Base-by-base conservation (phyloP, 371 early-diverging fungal species). In the Mortierella sp. region DNA sequence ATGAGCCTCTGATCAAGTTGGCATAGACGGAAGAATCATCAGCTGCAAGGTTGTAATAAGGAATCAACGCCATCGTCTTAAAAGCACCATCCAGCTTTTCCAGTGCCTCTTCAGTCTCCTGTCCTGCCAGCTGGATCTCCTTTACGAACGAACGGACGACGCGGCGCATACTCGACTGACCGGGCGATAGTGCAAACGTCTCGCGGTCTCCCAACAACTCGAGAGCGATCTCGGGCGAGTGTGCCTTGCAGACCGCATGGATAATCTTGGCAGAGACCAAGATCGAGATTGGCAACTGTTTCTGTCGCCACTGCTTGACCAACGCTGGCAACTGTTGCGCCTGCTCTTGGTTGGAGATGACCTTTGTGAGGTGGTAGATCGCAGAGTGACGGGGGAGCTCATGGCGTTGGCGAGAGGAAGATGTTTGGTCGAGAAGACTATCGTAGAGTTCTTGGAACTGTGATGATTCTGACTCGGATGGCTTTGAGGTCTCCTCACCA, bases 231-330 rank as follows among this genome's bases (percentile, higher is more conserved):
- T 83, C 81, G 21, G 78, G 80, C 2, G 76, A 60, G 26, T 64
- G 65, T 11, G 68, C 70, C 39, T 56, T 64, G 60, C 80, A 78
- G 52, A 63, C 63, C 11, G 61, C 50, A 19, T 67, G 68, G 48
- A 81, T 56, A 34, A 81, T 19, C 24, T 59, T 78, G 30, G 62
- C 42, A 4, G 72, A 59, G 41, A 76, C 63, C 44, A 26, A 42
- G 26, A 62, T 42, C 3, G 76, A 56, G 56, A 81, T 56, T n/a
- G 80, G 83, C 1, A 83, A 51, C 8, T 48, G 70, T 37, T 59
- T 65, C 46, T 52, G 68, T 23, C 83, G 80, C 83, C 83, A 83
- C 50, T 83, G 81, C 30, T 73, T 75, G 12, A 83, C 64, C 6
- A 70, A 41, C 19, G 53, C 27, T 2, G 83, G 81, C 26, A 83